These are phyloP conservation scores for Annona squamosa DNA, from an alignment of 164 flowering plant genomes.

Conservation along the genomic window DNA sequence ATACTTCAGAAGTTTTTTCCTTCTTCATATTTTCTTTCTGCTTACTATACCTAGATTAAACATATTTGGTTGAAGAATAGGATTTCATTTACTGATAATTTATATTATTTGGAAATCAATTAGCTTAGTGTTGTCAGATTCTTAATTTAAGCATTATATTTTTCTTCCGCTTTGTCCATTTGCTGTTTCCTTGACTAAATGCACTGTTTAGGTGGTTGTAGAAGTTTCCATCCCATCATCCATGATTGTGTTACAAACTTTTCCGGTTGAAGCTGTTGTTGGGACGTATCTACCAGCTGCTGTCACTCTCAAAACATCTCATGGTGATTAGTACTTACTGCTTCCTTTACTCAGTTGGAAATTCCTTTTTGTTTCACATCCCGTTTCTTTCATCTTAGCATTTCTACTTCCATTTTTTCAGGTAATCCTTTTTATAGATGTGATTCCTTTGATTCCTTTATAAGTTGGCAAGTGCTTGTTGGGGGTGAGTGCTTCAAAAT, in stretches of 20 bases:
- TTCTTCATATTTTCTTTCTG: background rate
- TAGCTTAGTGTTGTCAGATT: background rate
- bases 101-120: background rate
- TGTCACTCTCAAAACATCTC: slow-evolving; percentile 66
- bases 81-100: background rate
- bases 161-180: background rate
- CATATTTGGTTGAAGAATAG: background rate
- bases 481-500: slow-evolving; percentile 61
- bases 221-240: slow-evolving; percentile 74
- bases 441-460: slow-evolving; percentile 63
- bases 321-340: slow-evolving; percentile 35
- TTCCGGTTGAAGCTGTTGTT: slow-evolving; percentile 78
- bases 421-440: slow-evolving; percentile 64
- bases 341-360: slow-evolving; percentile 6
- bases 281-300: slow-evolving; percentile 80
- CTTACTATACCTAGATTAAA: background rate
- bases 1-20: too few relatives aligned
- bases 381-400: slow-evolving; percentile 4
- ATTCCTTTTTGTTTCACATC: background rate
- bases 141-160: too few relatives aligned
- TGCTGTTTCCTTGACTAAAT: background rate
- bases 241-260: slow-evolving; percentile 62
- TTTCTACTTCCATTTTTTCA: slow-evolving; percentile 21
- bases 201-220: slow-evolving; percentile 39
- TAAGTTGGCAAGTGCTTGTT: slow-evolving; percentile 52